phyloP scores from a whole-genome alignment of 805 yeast species.

The Candida yuanshanica region DNA sequence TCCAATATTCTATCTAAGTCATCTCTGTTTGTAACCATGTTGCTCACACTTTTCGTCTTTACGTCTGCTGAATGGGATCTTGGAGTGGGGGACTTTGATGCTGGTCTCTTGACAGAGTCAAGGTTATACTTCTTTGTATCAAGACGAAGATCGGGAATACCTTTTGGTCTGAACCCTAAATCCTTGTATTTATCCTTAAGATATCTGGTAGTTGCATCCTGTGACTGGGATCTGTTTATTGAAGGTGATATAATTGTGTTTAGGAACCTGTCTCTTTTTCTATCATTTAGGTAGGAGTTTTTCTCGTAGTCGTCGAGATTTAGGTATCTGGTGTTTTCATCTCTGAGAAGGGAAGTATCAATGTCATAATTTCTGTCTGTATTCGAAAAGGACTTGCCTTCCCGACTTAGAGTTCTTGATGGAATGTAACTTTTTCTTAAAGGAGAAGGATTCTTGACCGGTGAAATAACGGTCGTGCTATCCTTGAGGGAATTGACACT shows the following conservation, averaged over 20 bases:
- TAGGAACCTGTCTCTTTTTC: conserved; percentile 17
- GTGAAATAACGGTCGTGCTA: conserved; percentile 8
- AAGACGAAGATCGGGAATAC: conserved; percentile 7
- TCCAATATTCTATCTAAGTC: background rate
- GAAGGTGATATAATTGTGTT: background rate
- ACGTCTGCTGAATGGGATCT: too few species aligned
- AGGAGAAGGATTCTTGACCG: conserved; percentile 10
- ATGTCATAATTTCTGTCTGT: background rate
- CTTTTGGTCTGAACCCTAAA: conserved; percentile 6
- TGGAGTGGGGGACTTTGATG: too few species aligned
- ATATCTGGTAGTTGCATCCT: background rate
- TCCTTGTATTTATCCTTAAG: background rate
- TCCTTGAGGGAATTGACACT: conserved; percentile 6
- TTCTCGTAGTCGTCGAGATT: conserved; percentile 10
- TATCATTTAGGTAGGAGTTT: conserved; percentile 7
- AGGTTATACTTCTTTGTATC: background rate
- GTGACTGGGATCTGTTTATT: background rate
- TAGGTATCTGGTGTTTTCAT: conserved; percentile 13
- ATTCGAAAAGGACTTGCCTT: background rate
- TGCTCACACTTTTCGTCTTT: too few species aligned
- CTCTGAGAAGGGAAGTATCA: conserved; percentile 12
- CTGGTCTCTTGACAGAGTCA: too few species aligned
- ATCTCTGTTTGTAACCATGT: conserved; percentile 1
- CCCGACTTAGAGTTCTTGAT: background rate
- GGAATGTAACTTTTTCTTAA: conserved; percentile 8